A percentile compares a stretch with the other conserved stretches of the same genome.
These are phyloP conservation scores for Marasmius oreades DNA, from an alignment of 1,284 basidiomycete genomes.

Conservation along the genomic window DNA sequence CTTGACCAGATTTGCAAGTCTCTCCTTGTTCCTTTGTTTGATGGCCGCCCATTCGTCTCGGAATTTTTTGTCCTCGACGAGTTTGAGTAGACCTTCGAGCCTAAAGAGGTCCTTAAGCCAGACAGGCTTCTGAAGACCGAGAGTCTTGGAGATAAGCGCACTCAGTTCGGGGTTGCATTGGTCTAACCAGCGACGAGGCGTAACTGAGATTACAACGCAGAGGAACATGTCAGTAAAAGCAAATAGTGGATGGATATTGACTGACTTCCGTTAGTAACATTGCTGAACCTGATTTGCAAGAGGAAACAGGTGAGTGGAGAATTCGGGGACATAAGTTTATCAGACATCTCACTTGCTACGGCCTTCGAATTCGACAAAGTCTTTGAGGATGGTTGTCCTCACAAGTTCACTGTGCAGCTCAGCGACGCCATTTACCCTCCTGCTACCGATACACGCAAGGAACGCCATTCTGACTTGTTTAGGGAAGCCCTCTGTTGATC, in stretches of 20 bases:
- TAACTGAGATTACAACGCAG: too few relatives aligned
- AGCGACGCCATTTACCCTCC: slow-evolving; percentile 94
- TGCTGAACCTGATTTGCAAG: slow-evolving; percentile 55
- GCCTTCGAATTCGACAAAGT: slow-evolving; percentile 87
- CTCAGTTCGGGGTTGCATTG: slow-evolving; percentile 89
- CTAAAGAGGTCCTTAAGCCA: slow-evolving; percentile 82
- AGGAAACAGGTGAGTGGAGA: slow-evolving; percentile 2
- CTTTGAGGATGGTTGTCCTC: slow-evolving; percentile 79
- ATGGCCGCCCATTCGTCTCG: slow-evolving; percentile 76
- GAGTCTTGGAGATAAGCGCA: slow-evolving; percentile 76
- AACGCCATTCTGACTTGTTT: slow-evolving; percentile 89
- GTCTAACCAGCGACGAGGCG: slow-evolving; percentile 86
- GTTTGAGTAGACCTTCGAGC: slow-evolving; percentile 65
- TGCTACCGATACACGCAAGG: slow-evolving; percentile 76
- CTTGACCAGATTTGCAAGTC: slow-evolving; percentile 77
- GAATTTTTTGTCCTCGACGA: slow-evolving; percentile 72
- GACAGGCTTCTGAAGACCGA: slow-evolving; percentile 65
- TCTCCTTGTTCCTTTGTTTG: slow-evolving; percentile 86
- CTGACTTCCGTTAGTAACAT: slow-evolving; percentile 84
- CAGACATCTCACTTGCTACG: slow-evolving; percentile 67
- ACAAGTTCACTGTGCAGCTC: slow-evolving; percentile 81
- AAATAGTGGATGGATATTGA: slow-evolving; percentile 20
- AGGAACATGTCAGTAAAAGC: neutral
- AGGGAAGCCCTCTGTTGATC: slow-evolving; percentile 35
- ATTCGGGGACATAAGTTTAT: slow-evolving; percentile 2